Base-by-base conservation (phyloP, 495 filamentous ascomycete species). In the Paragyromitra xinjiangensis region DNA sequence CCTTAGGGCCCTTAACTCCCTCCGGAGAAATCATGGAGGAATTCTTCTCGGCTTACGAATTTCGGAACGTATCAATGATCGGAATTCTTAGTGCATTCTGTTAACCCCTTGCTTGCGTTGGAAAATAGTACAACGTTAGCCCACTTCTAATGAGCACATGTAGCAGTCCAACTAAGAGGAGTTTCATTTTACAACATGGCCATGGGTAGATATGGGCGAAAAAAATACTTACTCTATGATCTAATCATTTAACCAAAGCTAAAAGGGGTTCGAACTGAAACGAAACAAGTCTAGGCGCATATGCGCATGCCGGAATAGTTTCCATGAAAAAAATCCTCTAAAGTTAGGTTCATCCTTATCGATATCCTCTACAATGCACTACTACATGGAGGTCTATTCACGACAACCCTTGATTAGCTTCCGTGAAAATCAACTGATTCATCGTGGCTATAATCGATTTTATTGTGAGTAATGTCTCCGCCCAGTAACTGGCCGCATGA, bases 401-500 rank as follows among this genome's bases (percentile, higher is more conserved):
- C 4, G 29, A 3, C 29, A 34, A 34, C 2, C 29, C 29, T 34
- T 34, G 29, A 34, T 34, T 29, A 29, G 26, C 26, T 45, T 9
- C 11, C 44, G 44, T 11, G 9, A 7, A 53, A 22, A 53, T 53
- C 7, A 7, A 53, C 19, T 6, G 42, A 51, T 62, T 14, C 42
- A 39, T 5, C 16, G 50, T 22, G 50, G 16, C 50, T 53, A 22
- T 24, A 7, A 16, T 70, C 11, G 55, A 48, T 45, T 42, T 0
- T 22, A 22, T 22, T 22, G 19, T 22, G 19, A 22, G 42, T 34
- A 44, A 45, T n/a, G 53, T 26, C 67, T 34, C 39, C 62, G 19
- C 9, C 9, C 37, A 61, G 56, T 62, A 14, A 16, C 19, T 37
- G 16, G 55, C 55, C 61, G 61, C 39, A 70, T 70, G 61, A 61